Conservation (phyloP, 2,329 filamentous ascomycete species). For the Botryotinia calthae region DNA sequence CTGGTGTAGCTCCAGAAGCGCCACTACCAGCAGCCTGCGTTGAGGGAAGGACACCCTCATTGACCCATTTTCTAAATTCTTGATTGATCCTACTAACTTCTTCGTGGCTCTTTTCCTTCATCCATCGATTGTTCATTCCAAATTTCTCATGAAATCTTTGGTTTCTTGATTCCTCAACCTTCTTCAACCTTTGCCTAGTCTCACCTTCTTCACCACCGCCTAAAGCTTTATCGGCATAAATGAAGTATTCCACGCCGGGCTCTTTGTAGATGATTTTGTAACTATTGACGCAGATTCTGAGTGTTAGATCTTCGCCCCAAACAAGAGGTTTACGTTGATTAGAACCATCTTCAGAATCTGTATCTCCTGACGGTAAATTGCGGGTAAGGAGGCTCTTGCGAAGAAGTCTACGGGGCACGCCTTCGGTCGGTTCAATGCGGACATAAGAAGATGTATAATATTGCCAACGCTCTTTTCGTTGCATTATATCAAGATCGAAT, state of each 20-base stretch:
- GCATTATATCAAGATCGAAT: slow-evolving; percentile 85
- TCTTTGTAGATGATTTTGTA: slow-evolving; percentile 78
- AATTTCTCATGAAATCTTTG: slow-evolving; percentile 52
- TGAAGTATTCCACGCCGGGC: slow-evolving; percentile 65
- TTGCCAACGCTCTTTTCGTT: slow-evolving; percentile 80
- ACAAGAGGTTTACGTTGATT: slow-evolving; percentile 56
- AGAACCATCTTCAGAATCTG: slow-evolving; percentile 61
- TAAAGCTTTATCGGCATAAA: slow-evolving; percentile 50
- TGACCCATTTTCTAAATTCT: slow-evolving; percentile 48
- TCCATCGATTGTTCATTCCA: slow-evolving; percentile 51
- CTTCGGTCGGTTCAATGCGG: slow-evolving; percentile 83
- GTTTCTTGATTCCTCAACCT: slow-evolving; percentile 39
- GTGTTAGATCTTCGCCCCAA: slow-evolving; percentile 65
- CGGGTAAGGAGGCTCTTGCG: slow-evolving; percentile 68
- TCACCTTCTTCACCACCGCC: slow-evolving; percentile 41
- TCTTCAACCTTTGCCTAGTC: slow-evolving; percentile 38
- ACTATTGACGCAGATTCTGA: slow-evolving; percentile 73
- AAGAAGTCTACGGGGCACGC: slow-evolving; percentile 60
- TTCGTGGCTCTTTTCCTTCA: slow-evolving; percentile 48
- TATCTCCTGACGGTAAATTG: slow-evolving; percentile 63
- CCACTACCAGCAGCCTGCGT: background rate
- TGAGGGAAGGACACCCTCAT: slow-evolving; percentile 33
- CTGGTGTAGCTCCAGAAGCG: background rate
- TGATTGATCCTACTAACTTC: slow-evolving; percentile 48
- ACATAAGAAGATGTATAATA: slow-evolving; percentile 94